Evolutionary conservation across 352 stramenopile genomes (phyloP).

Genomic region (Pythium monospermum): DNA sequence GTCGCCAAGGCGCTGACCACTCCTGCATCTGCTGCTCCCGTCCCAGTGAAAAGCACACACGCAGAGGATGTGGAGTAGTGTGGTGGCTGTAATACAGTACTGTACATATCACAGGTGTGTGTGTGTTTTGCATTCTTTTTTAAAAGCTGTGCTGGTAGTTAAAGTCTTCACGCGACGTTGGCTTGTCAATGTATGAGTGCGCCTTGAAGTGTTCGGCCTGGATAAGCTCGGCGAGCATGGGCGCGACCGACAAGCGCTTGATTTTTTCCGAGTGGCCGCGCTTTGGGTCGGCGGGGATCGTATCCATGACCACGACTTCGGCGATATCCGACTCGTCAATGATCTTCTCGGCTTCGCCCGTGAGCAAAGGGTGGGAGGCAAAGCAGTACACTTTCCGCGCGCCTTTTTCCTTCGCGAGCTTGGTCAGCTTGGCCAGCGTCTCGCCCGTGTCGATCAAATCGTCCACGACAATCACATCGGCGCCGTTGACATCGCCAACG

Average conservation of each 20-base stretch:
- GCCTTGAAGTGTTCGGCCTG: conserved; percentile 89
- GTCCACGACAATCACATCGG: conserved; percentile 90
- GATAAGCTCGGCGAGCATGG: conserved; percentile 88
- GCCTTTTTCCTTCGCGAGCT: conserved; percentile 75
- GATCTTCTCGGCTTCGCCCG: conserved; percentile 74
- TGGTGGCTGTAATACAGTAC: too few relatives aligned
- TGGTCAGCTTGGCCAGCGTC: conserved; percentile 79
- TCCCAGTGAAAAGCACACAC: too few relatives aligned
- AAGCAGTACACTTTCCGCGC: conserved; percentile 89
- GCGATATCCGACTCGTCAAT: conserved; percentile 80
- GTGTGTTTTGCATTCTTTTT: conserved; percentile 4
- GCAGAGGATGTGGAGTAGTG: conserved; percentile 1
- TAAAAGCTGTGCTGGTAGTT: conserved; percentile 85
- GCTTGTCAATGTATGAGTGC: conserved; percentile 86
- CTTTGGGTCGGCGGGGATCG: conserved; percentile 62
- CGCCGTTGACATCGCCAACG: conserved; percentile 84
- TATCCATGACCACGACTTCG: conserved; percentile 90
- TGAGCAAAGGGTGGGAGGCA: conserved; percentile 88
- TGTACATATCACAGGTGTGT: too few relatives aligned
- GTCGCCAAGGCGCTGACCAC: conserved; percentile 24
- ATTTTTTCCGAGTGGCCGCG: conserved; percentile 78
- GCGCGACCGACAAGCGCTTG: conserved; percentile 83
- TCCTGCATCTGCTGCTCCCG: too few relatives aligned
- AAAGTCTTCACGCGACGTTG: conserved; percentile 80
- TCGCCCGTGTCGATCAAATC: conserved; percentile 88